Base-by-base conservation (phyloP, 108 stramenopile genomes). In the Nitzschia sp. region DNA sequence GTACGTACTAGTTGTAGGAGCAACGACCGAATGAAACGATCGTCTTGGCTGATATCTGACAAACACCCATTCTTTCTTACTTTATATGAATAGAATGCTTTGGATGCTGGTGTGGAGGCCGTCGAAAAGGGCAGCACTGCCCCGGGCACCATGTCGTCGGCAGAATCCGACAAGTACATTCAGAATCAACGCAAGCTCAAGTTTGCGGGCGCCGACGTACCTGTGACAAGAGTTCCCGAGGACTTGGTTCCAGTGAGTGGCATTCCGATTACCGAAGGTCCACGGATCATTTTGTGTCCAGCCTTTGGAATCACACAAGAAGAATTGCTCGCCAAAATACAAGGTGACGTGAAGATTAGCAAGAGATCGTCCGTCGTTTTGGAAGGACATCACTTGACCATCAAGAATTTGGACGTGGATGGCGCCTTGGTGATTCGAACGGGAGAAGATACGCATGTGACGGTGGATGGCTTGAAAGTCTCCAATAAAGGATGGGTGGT, bases 121-220 rank as follows among this genome's bases (percentile, higher is more conserved):
- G 95, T 92, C 8, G 65, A 67, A 9, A 83, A 81, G 25, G 96
- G 97, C 24, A 85, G 79, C 45, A 85, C 62, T 55, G 94, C 91
- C 13, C 94, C 94, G 0, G 90, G 89, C 8, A 95, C 94, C 35
- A 89, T 92, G 89, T 91, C 90, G 26, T 88, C 85, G 18, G 89
- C 94, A 9, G 94, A 92, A 81, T 87, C 89, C 0, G 91, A 95
- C 69, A 86, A 85, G 68, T 95, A 95, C 77, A 71, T 95, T 55
- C 89, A 92, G 60, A 93, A 93, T 54, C 88, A 88, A 66, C 84
- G 87, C 42, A 95, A 95, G 63, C 82, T 95, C 19, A 87, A 85
- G 66, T 82, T 70, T 34, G 87, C 85, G 0, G 92, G 92, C 8
- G 80, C 87, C 18, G 86, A 90, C 46, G 38, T 91, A 26, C 67